Percentiles rank a stretch among this genome's conserved stretches.
Evolutionary conservation across 257 asterid species (phyloP).

Genomic region (Prunella vulgaris): DNA sequence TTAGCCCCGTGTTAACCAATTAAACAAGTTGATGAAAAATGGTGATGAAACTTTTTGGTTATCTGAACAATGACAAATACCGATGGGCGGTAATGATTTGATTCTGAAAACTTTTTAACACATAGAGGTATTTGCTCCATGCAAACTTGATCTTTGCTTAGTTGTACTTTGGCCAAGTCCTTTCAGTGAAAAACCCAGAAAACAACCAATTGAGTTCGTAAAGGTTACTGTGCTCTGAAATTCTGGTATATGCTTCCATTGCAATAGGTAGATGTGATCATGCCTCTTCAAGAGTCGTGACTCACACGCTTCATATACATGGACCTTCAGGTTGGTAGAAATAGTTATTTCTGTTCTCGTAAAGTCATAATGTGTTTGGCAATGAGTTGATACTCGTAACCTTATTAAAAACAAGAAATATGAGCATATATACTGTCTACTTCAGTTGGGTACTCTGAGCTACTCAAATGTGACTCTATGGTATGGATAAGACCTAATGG

Average conservation of each 20-base stretch:
- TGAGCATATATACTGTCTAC: neutral
- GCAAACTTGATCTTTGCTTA: neutral
- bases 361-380: neutral
- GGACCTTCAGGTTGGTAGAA: neutral
- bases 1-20: neutral
- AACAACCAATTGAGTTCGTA: neutral
- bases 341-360: neutral
- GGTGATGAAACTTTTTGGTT: neutral
- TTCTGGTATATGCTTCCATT: neutral
- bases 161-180: neutral
- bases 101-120: neutral
- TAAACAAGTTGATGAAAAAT: neutral
- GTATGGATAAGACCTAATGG: neutral
- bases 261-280: neutral
- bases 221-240: neutral
- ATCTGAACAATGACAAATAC: neutral
- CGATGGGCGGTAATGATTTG: neutral
- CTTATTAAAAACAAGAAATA: neutral
- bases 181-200: neutral
- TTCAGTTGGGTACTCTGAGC: constrained; percentile 2
- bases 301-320: neutral
- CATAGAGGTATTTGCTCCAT: neutral
- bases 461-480: neutral
- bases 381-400: neutral
- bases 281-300: neutral